Percentiles rank a stretch among this genome's conserved stretches.
Conservation (phyloP, 2,329 filamentous ascomycete species). For the Aureobasidium pullulans region DNA sequence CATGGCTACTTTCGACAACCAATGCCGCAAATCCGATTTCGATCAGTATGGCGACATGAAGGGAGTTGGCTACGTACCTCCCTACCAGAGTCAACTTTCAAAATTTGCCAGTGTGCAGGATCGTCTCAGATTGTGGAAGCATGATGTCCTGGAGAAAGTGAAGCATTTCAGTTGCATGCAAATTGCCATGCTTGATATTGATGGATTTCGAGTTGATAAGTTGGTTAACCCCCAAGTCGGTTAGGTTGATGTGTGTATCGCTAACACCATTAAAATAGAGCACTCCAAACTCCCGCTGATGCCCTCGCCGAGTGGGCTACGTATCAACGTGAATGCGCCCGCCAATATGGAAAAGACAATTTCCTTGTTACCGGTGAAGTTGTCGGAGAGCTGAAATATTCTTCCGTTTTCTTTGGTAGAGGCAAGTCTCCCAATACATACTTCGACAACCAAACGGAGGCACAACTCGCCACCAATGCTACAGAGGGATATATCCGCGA, state of each 20-base stretch:
- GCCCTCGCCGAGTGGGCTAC: slow-evolving; percentile 51
- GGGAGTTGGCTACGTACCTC: slow-evolving; percentile 55
- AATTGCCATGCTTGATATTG: slow-evolving; percentile 55
- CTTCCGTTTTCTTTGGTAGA: slow-evolving; percentile 53
- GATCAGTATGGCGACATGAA: slow-evolving; percentile 53
- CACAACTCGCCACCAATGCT: slow-evolving; percentile 41
- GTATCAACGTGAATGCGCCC: slow-evolving; percentile 51
- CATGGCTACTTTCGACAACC: slow-evolving; percentile 23
- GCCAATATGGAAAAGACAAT: slow-evolving; percentile 50
- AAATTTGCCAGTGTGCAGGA: slow-evolving; percentile 63
- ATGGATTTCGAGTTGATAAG: slow-evolving; percentile 61
- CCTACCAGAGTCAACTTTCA: slow-evolving; percentile 56
- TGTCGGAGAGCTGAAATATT: slow-evolving; percentile 53
- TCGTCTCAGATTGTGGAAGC: slow-evolving; percentile 56
- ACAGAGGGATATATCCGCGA: slow-evolving; percentile 46
- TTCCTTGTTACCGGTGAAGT: slow-evolving; percentile 60
- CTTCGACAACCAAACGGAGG: slow-evolving; percentile 39
- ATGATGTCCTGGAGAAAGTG: slow-evolving; percentile 50
- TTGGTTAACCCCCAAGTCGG: too few relatives aligned
- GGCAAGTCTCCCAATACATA: slow-evolving; percentile 50
- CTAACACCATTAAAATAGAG: slow-evolving; percentile 20
- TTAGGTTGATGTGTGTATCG: too few relatives aligned
- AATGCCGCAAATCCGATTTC: slow-evolving; percentile 11
- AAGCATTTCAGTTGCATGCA: slow-evolving; percentile 57
- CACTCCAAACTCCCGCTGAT: slow-evolving; percentile 56